These are phyloP conservation scores for Xylaria digitata DNA, from an alignment of 2,329 filamentous ascomycete species.

Conservation along the genomic window DNA sequence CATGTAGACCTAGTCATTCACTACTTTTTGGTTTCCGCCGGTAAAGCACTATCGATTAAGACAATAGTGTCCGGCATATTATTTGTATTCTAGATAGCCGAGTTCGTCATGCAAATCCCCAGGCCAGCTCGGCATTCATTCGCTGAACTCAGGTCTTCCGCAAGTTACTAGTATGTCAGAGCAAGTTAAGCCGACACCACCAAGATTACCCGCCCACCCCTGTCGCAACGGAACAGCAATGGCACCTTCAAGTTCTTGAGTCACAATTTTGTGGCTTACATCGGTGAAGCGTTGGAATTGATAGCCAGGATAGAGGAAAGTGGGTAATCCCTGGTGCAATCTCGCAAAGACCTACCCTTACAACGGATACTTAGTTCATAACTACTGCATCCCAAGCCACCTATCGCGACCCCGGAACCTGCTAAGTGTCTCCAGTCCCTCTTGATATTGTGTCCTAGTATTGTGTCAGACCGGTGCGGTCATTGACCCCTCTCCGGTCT, in stretches of 20 bases:
- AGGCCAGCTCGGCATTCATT: slow-evolving; percentile 11
- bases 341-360: slow-evolving; percentile 35
- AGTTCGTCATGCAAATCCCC: slow-evolving; percentile 18
- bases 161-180: slow-evolving; percentile 4
- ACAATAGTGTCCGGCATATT: slow-evolving; percentile 33
- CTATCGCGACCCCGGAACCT: slow-evolving; percentile 3
- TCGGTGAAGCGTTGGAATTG: not conserved
- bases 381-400: slow-evolving; percentile 24
- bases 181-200: slow-evolving; percentile 32
- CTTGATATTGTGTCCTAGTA: slow-evolving; percentile 22
- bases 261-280: slow-evolving; percentile 2
- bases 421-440: slow-evolving; percentile 11
- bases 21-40: not conserved
- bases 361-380: slow-evolving; percentile 16
- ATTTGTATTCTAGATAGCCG: slow-evolving; percentile 29
- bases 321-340: slow-evolving; percentile 20
- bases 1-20: slow-evolving; percentile 17
- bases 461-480: slow-evolving; percentile 27
- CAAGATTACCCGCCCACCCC: slow-evolving; percentile 20
- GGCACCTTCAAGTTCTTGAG: slow-evolving; percentile 22
- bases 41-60: slow-evolving; percentile 7
- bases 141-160: slow-evolving; percentile 11
- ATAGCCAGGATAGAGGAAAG: slow-evolving; percentile 7
- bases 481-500: slow-evolving; percentile 21
- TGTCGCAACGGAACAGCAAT: slow-evolving; percentile 28